A percentile compares a stretch with the other conserved stretches of the same genome.
Conservation (phyloP, 129 eudicot species). For the Rutidosis leptorrhynchoides region DNA sequence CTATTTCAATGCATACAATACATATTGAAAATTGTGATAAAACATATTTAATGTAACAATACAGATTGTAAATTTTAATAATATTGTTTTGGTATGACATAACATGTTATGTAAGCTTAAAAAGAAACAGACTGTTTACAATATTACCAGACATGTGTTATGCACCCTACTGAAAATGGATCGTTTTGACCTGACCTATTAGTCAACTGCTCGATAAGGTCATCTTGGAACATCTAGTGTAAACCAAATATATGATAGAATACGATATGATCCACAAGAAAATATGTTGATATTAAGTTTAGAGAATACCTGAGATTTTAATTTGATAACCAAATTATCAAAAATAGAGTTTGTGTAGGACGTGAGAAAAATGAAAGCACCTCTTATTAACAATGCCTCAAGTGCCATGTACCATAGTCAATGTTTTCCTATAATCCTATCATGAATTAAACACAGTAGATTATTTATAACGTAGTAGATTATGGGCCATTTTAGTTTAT, state of each 20-base stretch:
- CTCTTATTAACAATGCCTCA: constrained; percentile 87
- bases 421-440: too few relatives aligned
- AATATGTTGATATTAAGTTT: constrained; percentile 2
- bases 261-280: too few relatives aligned
- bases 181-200: not conserved
- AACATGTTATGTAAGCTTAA: too few relatives aligned
- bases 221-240: not conserved
- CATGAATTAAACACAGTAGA: too few relatives aligned
- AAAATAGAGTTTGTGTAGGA: constrained; percentile 97
- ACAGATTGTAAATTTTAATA: too few relatives aligned
- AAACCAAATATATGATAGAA: not conserved
- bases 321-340: constrained; percentile 85
- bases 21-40: too few relatives aligned
- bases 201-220: not conserved
- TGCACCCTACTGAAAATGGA: not conserved
- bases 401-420: constrained; percentile 98
- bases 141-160: too few relatives aligned
- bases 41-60: not conserved
- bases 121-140: too few relatives aligned
- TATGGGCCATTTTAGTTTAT: too few relatives aligned
- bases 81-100: too few relatives aligned
- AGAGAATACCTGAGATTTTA: constrained; percentile 81
- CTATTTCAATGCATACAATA: too few relatives aligned
- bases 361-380: constrained; percentile 88
- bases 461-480: too few relatives aligned